These are phyloP conservation scores for Pochonia chlamydosporia DNA, from an alignment of 2,329 filamentous ascomycete genomes.

Conservation along the genomic window DNA sequence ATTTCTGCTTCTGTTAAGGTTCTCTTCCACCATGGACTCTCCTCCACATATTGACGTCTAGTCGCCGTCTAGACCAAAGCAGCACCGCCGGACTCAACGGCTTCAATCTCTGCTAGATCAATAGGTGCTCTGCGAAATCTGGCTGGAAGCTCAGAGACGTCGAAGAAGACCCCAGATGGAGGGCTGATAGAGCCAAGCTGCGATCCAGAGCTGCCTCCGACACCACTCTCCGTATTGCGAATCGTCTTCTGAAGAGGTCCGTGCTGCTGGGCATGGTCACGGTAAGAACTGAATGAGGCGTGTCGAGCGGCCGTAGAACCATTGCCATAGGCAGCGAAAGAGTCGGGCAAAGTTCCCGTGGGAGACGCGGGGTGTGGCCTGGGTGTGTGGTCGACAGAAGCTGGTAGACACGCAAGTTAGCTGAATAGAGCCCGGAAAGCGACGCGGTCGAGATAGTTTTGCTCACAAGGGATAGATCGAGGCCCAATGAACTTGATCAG, in stretches of 20 bases:
- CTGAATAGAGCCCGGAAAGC: neutral
- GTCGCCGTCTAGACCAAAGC: too few relatives aligned
- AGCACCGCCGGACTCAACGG: slow-evolving; percentile 88
- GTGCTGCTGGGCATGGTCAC: slow-evolving; percentile 72
- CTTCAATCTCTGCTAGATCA: slow-evolving; percentile 83
- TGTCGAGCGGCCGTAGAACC: slow-evolving; percentile 33
- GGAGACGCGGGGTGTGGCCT: slow-evolving; percentile 69
- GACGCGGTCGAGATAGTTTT: neutral
- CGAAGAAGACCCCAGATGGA: slow-evolving; percentile 72
- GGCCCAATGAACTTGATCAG: slow-evolving; percentile 59
- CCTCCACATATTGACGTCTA: too few relatives aligned
- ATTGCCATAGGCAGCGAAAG: slow-evolving; percentile 34
- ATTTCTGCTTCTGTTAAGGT: too few relatives aligned
- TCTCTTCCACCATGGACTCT: too few relatives aligned
- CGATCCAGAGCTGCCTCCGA: slow-evolving; percentile 60
- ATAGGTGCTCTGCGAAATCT: slow-evolving; percentile 75
- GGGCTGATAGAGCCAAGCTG: slow-evolving; percentile 68
- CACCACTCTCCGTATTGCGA: slow-evolving; percentile 29
- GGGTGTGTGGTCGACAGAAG: slow-evolving; percentile 65
- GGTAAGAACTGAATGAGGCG: slow-evolving; percentile 68
- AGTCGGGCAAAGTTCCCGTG: slow-evolving; percentile 53
- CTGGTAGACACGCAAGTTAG: slow-evolving; percentile 35
- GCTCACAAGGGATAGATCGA: slow-evolving; percentile 49
- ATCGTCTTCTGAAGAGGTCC: slow-evolving; percentile 63
- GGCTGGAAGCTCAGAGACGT: slow-evolving; percentile 78